Conservation (phyloP, 1,139 yeast genomes). For the Lodderomyces jiufengensis region DNA sequence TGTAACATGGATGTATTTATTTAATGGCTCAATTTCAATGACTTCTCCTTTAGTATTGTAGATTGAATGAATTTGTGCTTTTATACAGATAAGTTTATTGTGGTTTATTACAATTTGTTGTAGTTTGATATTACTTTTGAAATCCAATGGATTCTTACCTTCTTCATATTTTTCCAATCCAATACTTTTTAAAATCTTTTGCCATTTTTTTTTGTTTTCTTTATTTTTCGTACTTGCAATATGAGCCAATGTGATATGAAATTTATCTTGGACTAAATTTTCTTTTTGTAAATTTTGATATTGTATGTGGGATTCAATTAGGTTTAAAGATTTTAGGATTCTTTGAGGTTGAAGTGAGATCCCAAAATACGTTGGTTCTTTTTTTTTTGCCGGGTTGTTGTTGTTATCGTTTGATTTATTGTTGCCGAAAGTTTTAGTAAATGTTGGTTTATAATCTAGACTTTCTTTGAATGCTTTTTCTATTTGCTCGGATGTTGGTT, state of each 20-base stretch:
- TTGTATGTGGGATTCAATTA: slow-evolving; percentile 15
- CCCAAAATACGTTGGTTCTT: slow-evolving; percentile 27
- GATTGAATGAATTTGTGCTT: slow-evolving; percentile 40
- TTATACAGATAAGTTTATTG: slow-evolving; percentile 52
- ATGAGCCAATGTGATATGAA: slow-evolving; percentile 83
- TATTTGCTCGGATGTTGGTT: slow-evolving; percentile 42
- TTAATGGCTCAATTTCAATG: slow-evolving; percentile 30
- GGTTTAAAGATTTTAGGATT: slow-evolving; percentile 11
- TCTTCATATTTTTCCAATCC: slow-evolving; percentile 8
- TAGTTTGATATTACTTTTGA: slow-evolving; percentile 39
- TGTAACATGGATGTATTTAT: slow-evolving; percentile 66
- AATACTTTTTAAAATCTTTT: slow-evolving; percentile 15
- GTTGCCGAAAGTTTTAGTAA: slow-evolving; percentile 29
- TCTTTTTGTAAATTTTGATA: slow-evolving; percentile 29
- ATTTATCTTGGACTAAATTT: slow-evolving; percentile 48
- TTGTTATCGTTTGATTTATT: background rate
- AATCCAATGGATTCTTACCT: slow-evolving; percentile 14
- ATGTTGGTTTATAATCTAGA: slow-evolving; percentile 48
- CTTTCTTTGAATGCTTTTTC: slow-evolving; percentile 47
- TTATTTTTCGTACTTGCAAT: slow-evolving; percentile 22
- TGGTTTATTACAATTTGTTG: slow-evolving; percentile 47
- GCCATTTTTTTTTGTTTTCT: slow-evolving; percentile 25
- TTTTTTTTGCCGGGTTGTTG: slow-evolving; percentile 6
- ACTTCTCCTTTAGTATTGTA: slow-evolving; percentile 16
- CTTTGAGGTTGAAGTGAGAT: slow-evolving; percentile 17